A percentile compares a stretch with the other conserved stretches of the same genome.
phyloP scores from a whole-genome alignment of 805 yeast species.

The Candida nemodendra region DNA sequence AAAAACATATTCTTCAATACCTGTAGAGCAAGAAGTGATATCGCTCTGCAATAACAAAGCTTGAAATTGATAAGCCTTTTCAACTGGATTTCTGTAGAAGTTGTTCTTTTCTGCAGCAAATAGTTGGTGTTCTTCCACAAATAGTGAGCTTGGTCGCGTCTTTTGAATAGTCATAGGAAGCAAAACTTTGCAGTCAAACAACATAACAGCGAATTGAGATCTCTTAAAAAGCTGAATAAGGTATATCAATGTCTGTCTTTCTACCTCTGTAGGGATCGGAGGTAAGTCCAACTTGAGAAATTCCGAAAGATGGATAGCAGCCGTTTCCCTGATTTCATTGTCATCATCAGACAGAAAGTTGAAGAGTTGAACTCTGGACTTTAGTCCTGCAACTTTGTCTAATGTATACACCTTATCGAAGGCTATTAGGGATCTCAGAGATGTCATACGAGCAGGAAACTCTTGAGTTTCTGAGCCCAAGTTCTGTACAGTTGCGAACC shows the following conservation, averaged over 20 bases:
- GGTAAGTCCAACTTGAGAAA: constrained; percentile 24
- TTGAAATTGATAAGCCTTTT: constrained; percentile 15
- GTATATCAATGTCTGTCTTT: constrained; percentile 24
- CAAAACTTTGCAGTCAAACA: constrained; percentile 7
- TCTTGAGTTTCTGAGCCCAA: constrained; percentile 44
- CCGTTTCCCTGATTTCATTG: constrained; percentile 48
- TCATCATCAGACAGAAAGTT: constrained; percentile 64
- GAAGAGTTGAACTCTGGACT: constrained; percentile 27
- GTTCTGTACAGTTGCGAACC: constrained; percentile 30
- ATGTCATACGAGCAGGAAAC: constrained; percentile 43
- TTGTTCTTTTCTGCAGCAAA: constrained; percentile 71
- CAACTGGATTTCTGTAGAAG: constrained; percentile 55
- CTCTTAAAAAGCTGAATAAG: constrained; percentile 1
- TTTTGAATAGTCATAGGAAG: constrained; percentile 1
- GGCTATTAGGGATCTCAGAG: constrained; percentile 42
- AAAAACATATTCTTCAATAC: not conserved
- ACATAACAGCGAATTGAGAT: not conserved
- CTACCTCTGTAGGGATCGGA: constrained; percentile 35
- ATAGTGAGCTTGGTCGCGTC: constrained; percentile 9
- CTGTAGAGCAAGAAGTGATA: not conserved
- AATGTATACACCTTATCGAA: constrained; percentile 20
- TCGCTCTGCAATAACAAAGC: constrained; percentile 1
- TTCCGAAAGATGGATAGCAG: constrained; percentile 42
- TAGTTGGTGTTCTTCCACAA: constrained; percentile 34
- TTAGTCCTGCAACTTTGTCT: constrained; percentile 3